These are phyloP conservation scores for Apiospora kogelbergensis DNA, from an alignment of 2,329 filamentous ascomycete genomes.

Conservation along the genomic window DNA sequence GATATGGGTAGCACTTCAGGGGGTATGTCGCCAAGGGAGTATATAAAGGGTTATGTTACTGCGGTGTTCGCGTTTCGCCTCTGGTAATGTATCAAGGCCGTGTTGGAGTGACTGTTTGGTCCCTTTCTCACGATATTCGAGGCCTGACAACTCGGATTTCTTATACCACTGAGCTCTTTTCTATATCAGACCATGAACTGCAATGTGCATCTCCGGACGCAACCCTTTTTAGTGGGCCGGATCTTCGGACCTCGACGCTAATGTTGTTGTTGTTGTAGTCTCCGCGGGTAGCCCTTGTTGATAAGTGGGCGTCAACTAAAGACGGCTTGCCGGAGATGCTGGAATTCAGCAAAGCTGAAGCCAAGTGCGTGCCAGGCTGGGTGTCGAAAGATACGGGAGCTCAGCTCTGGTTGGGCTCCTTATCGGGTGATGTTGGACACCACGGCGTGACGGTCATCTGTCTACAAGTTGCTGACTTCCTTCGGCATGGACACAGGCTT, in stretches of 20 bases:
- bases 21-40: background rate
- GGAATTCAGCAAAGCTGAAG: slow-evolving; percentile 2
- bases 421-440: background rate
- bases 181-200: background rate
- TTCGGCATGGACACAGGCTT: too few relatives aligned
- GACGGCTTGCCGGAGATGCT: background rate
- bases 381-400: background rate
- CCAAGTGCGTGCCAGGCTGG: background rate
- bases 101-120: background rate
- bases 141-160: slow-evolving; percentile 2
- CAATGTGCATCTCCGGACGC: slow-evolving; percentile 26
- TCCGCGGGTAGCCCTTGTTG: slow-evolving; percentile 24
- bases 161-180: slow-evolving; percentile 13
- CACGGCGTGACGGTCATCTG: background rate
- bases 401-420: background rate
- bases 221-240: slow-evolving; percentile 19
- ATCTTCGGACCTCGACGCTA: slow-evolving; percentile 17
- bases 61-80: background rate
- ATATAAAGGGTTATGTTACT: background rate
- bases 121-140: background rate
- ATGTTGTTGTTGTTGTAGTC: slow-evolving; percentile 15
- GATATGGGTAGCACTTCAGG: background rate
- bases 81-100: background rate
- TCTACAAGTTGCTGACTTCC: background rate
- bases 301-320: slow-evolving; percentile 14